Evolutionary conservation across 805 yeast genomes (phyloP).

Genomic region (Candida vartiovaarae): DNA sequence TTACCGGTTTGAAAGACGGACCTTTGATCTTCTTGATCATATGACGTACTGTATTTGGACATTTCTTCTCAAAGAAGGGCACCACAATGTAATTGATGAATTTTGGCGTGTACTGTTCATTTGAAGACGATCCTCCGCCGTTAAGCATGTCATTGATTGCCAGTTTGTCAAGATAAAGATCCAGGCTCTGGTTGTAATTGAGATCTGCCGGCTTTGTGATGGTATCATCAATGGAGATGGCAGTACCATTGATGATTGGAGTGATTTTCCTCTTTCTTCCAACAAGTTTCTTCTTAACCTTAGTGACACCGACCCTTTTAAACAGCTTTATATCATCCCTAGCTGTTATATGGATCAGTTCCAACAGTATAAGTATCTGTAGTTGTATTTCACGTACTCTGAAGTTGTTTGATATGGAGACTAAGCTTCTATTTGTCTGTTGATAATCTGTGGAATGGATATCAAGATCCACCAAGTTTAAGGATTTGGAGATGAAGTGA

Average conservation of each 20-base stretch:
- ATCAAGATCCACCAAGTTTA: constrained; percentile 21
- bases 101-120: constrained; percentile 23
- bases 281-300: constrained; percentile 21
- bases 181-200: constrained; percentile 29
- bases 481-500: constrained; percentile 22
- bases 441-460: constrained; percentile 17
- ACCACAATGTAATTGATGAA: constrained; percentile 45
- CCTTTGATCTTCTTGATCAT: constrained; percentile 43
- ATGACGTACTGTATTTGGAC: constrained; percentile 40
- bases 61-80: constrained; percentile 43
- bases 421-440: constrained; percentile 23
- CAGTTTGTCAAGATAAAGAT: constrained; percentile 43
- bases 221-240: constrained; percentile 22
- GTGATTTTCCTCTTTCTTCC: constrained; percentile 22
- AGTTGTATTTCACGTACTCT: constrained; percentile 52
- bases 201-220: constrained; percentile 1
- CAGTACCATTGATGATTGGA: constrained; percentile 35
- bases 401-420: constrained; percentile 31
- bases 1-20: constrained; percentile 11
- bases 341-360: constrained; percentile 31
- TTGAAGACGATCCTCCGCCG: constrained; percentile 6
- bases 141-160: constrained; percentile 45
- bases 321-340: constrained; percentile 32
- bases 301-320: constrained; percentile 10
- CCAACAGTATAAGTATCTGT: constrained; percentile 43